These are phyloP conservation scores for Vaccinium vitisidaea DNA, from an alignment of 148 eudicot species.

Conservation along the genomic window DNA sequence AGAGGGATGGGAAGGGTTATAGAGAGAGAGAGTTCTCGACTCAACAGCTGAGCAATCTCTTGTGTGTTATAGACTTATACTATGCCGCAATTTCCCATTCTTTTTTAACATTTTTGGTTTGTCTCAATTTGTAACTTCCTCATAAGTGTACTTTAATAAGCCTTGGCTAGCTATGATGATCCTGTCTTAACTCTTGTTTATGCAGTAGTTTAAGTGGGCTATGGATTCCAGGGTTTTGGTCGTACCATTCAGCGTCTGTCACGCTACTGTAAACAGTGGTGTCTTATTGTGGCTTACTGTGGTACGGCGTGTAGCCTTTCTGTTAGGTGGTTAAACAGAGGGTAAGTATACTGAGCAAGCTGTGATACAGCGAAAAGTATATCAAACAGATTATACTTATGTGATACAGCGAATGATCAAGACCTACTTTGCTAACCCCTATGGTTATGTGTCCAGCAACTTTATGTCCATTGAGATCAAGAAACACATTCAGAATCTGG, in stretches of 20 bases:
- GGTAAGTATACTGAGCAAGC: background rate
- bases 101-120: background rate
- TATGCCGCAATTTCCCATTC: background rate
- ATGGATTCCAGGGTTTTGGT: too few relatives aligned
- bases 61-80: background rate
- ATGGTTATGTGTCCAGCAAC: too few relatives aligned
- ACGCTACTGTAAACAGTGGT: background rate
- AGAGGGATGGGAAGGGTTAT: too few relatives aligned
- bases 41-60: background rate
- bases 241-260: too few relatives aligned
- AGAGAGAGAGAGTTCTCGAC: background rate
- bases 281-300: background rate
- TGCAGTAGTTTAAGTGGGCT: too few relatives aligned
- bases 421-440: too few relatives aligned
- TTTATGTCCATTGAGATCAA: too few relatives aligned
- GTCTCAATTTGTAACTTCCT: background rate
- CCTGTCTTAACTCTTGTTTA: too few relatives aligned
- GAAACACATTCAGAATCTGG: background rate
- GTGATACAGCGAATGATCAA: too few relatives aligned
- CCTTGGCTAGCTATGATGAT: background rate
- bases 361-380: background rate
- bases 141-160: background rate
- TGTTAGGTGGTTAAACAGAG: background rate
- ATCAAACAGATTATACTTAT: background rate
- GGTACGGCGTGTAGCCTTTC: background rate